Conservation (phyloP, 179 eudicot genomes). For the Pouteria campechiana region DNA sequence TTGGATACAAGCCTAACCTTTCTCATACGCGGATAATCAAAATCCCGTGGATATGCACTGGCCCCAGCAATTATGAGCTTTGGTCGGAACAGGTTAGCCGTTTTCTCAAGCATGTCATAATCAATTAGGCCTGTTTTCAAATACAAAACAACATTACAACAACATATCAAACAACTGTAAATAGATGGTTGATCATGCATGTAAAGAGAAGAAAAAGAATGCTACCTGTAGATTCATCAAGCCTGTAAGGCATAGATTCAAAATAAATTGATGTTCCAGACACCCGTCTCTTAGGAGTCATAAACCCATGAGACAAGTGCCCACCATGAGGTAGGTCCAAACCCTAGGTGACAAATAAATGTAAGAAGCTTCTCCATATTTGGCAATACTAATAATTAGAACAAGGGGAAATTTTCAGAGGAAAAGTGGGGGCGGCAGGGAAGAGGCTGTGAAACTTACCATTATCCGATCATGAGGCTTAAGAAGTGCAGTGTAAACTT, state of each 20-base stretch:
- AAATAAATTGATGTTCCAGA: constrained; percentile 90
- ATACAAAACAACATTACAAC: constrained; percentile 2
- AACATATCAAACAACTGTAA: neutral
- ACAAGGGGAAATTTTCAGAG: neutral
- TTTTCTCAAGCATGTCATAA: constrained; percentile 94
- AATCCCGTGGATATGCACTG: constrained; percentile 93
- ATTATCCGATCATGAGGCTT: constrained; percentile 87
- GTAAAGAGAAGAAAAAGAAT: neutral
- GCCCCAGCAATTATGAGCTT: constrained; percentile 91
- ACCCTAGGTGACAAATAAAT: constrained; percentile 30
- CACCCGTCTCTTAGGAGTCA: constrained; percentile 79
- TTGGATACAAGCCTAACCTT: constrained; percentile 28
- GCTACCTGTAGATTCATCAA: constrained; percentile 75
- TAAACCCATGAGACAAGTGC: constrained; percentile 85
- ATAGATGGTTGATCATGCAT: neutral
- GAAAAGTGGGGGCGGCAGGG: too few species aligned
- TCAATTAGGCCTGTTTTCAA: constrained; percentile 54
- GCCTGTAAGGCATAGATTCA: constrained; percentile 89
- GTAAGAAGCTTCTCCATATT: neutral
- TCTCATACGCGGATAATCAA: constrained; percentile 87
- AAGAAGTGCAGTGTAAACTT: constrained; percentile 79
- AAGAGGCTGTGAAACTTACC: constrained; percentile 27
- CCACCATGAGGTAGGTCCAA: constrained; percentile 91
- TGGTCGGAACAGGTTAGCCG: constrained; percentile 68
- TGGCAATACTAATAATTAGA: neutral